phyloP scores from a whole-genome alignment of 2,329 filamentous ascomycete genomes.

The Diaporthe sp. region DNA sequence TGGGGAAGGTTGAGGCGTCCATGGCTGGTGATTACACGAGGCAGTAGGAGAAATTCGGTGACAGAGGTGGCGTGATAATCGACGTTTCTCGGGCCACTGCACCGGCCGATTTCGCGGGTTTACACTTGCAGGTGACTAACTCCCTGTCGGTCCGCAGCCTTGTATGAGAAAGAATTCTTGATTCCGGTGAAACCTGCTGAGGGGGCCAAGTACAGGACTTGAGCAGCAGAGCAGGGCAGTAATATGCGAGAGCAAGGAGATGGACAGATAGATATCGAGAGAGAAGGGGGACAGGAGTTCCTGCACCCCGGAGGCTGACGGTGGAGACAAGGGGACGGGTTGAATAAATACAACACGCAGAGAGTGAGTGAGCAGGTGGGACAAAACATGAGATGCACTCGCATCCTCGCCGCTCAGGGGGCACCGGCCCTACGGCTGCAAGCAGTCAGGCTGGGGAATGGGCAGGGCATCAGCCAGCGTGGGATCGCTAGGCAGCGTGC shows the following conservation, averaged over 20 bases:
- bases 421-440: conserved; percentile 12
- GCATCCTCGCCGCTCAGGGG: conserved; percentile 27
- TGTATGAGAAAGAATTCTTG: conserved; percentile 1
- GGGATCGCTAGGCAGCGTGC: conserved; percentile 24
- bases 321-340: conserved; percentile 27
- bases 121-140: conserved; percentile 14
- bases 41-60: conserved; percentile 35
- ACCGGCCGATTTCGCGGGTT: conserved; percentile 24
- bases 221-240: background rate
- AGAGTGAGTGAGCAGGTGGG: conserved; percentile 33
- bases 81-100: conserved; percentile 40
- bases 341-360: conserved; percentile 34
- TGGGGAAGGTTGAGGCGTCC: conserved; percentile 38
- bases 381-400: conserved; percentile 33
- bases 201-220: conserved; percentile 4
- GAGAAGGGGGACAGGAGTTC: conserved; percentile 14
- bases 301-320: conserved; percentile 30
- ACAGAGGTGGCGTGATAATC: conserved; percentile 40
- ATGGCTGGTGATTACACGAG: conserved; percentile 16
- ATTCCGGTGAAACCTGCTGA: conserved; percentile 5
- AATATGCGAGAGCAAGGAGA: conserved; percentile 10
- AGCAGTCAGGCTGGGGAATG: conserved; percentile 21
- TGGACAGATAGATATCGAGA: conserved; percentile 7
- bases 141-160: conserved; percentile 17
- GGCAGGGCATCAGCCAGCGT: conserved; percentile 20